phyloP scores from a whole-genome alignment of 495 filamentous ascomycete genomes.

The Glonium stellatum region DNA sequence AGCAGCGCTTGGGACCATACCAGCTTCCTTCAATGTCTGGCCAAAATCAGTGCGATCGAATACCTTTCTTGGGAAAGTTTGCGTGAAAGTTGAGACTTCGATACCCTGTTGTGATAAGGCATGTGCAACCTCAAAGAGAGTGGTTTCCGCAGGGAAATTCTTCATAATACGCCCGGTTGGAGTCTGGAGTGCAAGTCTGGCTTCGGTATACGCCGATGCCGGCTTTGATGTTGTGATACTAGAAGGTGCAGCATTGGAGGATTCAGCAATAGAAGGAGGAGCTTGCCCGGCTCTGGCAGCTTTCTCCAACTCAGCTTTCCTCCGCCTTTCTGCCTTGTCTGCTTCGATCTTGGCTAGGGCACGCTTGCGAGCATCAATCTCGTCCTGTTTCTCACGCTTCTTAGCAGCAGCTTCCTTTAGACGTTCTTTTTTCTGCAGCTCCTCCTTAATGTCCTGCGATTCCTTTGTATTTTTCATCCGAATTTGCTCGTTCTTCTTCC shows the following conservation, averaged over 20 bases:
- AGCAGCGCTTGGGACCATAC: slow-evolving; percentile 79
- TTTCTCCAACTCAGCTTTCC: slow-evolving; percentile 76
- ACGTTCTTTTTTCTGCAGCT: slow-evolving; percentile 76
- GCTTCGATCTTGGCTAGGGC: slow-evolving; percentile 89
- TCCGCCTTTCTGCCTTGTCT: slow-evolving; percentile 75
- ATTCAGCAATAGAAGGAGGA: slow-evolving; percentile 35
- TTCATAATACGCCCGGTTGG: slow-evolving; percentile 68
- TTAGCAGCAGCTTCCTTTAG: slow-evolving; percentile 83
- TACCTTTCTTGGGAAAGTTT: slow-evolving; percentile 80
- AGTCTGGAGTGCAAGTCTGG: slow-evolving; percentile 76
- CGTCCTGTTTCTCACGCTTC: slow-evolving; percentile 76
- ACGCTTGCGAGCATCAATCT: slow-evolving; percentile 77
- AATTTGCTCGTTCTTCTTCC: slow-evolving; percentile 93
- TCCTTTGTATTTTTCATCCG: slow-evolving; percentile 52
- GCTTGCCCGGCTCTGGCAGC: slow-evolving; percentile 71
- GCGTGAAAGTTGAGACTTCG: slow-evolving; percentile 65
- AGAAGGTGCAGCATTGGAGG: slow-evolving; percentile 28
- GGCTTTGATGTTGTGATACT: slow-evolving; percentile 48
- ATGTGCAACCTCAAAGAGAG: slow-evolving; percentile 86
- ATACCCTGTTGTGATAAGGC: slow-evolving; percentile 56
- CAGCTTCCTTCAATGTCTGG: slow-evolving; percentile 86
- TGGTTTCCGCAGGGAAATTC: slow-evolving; percentile 75
- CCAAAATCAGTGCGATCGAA: slow-evolving; percentile 77
- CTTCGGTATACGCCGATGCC: slow-evolving; percentile 62
- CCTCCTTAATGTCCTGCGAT: slow-evolving; percentile 40